Percentiles rank a stretch among this genome's conserved stretches.
phyloP scores from a whole-genome alignment of 306 rosid species.

The Glycine tomentella region DNA sequence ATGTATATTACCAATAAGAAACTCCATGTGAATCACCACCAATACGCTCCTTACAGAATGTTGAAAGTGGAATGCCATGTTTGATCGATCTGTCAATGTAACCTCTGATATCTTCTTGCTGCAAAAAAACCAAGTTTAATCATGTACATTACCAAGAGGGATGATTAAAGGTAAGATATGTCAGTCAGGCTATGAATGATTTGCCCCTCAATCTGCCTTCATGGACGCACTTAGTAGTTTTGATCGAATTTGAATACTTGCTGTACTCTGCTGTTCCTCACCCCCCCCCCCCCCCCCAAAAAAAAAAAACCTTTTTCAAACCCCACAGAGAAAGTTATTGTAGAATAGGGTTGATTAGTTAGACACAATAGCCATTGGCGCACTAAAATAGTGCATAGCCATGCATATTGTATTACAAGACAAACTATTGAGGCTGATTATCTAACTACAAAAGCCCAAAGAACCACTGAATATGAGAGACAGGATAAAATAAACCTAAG shows the following conservation, averaged over 20 bases:
- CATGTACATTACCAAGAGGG: conserved; percentile 30
- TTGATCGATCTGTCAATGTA: conserved; percentile 87
- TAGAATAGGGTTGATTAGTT: conserved; percentile 2
- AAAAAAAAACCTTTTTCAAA: too few relatives aligned
- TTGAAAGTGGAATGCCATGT: conserved; percentile 80
- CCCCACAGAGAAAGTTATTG: conserved; percentile 27
- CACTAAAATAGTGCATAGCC: conserved; percentile 14
- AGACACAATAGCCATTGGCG: conserved; percentile 23
- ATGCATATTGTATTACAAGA: conserved; percentile 22
- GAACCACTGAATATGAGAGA: conserved; percentile 7
- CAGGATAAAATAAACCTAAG: conserved; percentile 25
- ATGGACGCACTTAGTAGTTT: too few relatives aligned
- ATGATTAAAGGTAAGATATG: neutral
- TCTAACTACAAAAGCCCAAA: conserved; percentile 21
- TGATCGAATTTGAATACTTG: too few relatives aligned
- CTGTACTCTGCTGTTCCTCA: too few relatives aligned
- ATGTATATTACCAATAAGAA: conserved; percentile 78
- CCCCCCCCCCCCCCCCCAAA: too few relatives aligned
- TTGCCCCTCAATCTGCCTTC: conserved; percentile 5
- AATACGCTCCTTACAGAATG: conserved; percentile 91
- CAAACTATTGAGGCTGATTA: conserved; percentile 17
- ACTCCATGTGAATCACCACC: conserved; percentile 93
- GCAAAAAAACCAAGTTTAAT: conserved; percentile 57
- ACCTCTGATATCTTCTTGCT: conserved; percentile 95
- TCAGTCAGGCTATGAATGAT: conserved; percentile 33